These are phyloP conservation scores for Aspergillus costaricaensis DNA, from an alignment of 2,329 filamentous ascomycete genomes.

Conservation along the genomic window DNA sequence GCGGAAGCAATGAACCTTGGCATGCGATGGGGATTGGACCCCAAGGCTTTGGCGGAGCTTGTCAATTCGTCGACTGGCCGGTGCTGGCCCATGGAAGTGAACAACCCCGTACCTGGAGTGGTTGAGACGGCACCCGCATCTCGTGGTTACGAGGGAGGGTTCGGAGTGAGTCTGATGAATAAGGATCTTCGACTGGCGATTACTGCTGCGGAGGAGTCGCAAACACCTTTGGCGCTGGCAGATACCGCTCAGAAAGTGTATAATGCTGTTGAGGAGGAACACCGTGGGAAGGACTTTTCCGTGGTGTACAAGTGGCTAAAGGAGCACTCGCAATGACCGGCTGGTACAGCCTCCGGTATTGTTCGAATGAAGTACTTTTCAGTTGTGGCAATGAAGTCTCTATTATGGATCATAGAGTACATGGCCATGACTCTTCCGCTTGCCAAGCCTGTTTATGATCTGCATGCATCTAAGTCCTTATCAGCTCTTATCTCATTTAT, in stretches of 20 bases:
- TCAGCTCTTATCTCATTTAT: too few relatives aligned
- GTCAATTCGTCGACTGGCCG: slow-evolving; percentile 93
- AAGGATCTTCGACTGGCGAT: slow-evolving; percentile 77
- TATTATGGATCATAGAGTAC: too few relatives aligned
- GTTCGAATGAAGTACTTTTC: not conserved
- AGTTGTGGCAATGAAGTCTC: too few relatives aligned
- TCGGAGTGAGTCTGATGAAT: slow-evolving; percentile 75
- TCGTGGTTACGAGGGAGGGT: slow-evolving; percentile 75
- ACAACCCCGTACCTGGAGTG: slow-evolving; percentile 90
- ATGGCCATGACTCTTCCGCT: too few relatives aligned
- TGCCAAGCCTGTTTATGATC: too few relatives aligned
- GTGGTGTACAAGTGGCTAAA: slow-evolving; percentile 73
- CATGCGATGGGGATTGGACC: slow-evolving; percentile 63
- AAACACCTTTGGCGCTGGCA: slow-evolving; percentile 66
- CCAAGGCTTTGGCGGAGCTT: slow-evolving; percentile 72
- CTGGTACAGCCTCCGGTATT: not conserved
- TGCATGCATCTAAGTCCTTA: too few relatives aligned
- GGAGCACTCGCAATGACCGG: slow-evolving; percentile 30
- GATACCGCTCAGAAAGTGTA: slow-evolving; percentile 67
- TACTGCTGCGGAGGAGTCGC: slow-evolving; percentile 68
- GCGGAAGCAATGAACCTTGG: slow-evolving; percentile 69
- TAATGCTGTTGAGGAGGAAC: slow-evolving; percentile 62
- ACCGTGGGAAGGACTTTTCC: slow-evolving; percentile 75
- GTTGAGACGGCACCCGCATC: slow-evolving; percentile 73
- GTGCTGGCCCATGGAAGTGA: slow-evolving; percentile 94